Conservation (phyloP, 129 eudicot genomes). For the Chrysanthemum seticuspe region DNA sequence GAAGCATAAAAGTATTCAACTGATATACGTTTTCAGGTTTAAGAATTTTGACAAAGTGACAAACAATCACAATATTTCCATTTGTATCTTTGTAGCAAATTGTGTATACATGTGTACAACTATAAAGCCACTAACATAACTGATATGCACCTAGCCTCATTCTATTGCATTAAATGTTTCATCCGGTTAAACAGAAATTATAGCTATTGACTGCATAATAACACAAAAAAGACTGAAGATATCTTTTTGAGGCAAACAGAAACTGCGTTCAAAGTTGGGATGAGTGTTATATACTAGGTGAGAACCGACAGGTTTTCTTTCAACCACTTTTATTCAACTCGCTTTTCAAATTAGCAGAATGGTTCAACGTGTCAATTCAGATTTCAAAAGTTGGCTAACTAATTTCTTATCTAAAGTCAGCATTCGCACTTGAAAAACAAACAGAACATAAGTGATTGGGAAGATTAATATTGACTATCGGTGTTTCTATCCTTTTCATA, state of each 20-base stretch:
- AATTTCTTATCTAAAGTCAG: too few species aligned
- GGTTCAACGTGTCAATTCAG: too few species aligned
- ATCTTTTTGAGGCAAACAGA: too few species aligned
- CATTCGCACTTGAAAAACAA: too few species aligned
- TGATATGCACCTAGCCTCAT: background rate
- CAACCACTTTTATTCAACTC: too few species aligned
- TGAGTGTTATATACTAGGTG: background rate
- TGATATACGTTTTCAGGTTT: conserved; percentile 1
- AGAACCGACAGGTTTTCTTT: background rate
- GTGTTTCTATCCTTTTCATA: too few species aligned
- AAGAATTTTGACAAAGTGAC: background rate
- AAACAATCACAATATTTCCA: background rate
- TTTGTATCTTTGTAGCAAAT: background rate
- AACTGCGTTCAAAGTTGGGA: background rate
- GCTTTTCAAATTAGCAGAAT: too few species aligned
- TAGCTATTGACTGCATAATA: background rate
- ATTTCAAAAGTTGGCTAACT: too few species aligned
- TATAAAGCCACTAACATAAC: background rate
- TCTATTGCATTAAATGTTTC: background rate
- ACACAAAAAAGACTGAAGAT: too few species aligned
- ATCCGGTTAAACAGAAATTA: background rate
- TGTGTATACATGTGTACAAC: background rate
- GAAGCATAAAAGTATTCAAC: background rate
- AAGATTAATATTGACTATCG: too few species aligned
- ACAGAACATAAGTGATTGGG: too few species aligned